Percentiles rank a stretch among this genome's conserved stretches.
These are phyloP conservation scores for Hysterangium stoloniferum DNA, from an alignment of 768 basidiomycete genomes.

Conservation along the genomic window DNA sequence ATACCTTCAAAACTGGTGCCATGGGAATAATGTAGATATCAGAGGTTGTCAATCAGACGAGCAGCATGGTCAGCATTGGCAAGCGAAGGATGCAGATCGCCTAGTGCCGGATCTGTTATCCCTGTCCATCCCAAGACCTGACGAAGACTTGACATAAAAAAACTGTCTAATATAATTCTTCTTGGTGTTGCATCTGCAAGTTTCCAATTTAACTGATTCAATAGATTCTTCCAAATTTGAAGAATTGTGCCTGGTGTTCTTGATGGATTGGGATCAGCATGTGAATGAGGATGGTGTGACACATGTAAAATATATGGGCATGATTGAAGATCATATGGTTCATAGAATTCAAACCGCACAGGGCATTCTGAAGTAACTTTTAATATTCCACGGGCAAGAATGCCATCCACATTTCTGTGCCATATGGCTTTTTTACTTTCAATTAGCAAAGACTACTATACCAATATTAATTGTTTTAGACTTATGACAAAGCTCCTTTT, in stretches of 20 bases:
- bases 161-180: conserved; percentile 18
- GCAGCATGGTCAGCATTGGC: conserved; percentile 20
- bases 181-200: conserved; percentile 23
- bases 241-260: conserved; percentile 11
- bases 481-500: conserved; percentile 16
- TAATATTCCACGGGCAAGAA: conserved; percentile 11
- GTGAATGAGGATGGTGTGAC: conserved; percentile 12
- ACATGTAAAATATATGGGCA: conserved; percentile 13
- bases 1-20: conserved; percentile 22
- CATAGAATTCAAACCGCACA: conserved; percentile 3
- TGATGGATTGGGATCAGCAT: conserved; percentile 1
- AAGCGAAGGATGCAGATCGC: conserved; percentile 16
- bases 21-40: conserved; percentile 13
- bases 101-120: conserved; percentile 7
- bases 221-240: conserved; percentile 12
- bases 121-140: conserved; percentile 15
- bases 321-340: conserved; percentile 8
- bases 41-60: conserved; percentile 18
- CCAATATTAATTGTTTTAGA: conserved; percentile 11
- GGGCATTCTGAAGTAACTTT: not conserved
- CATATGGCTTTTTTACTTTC: conserved; percentile 13
- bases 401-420: conserved; percentile 15
- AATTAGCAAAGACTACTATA: not conserved
- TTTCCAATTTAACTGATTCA: conserved; percentile 19
- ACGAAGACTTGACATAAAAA: conserved; percentile 17